Percentiles rank a stretch among this genome's conserved stretches.
Conservation (phyloP, 2,329 filamentous ascomycete genomes). For the Claviceps maximensis region DNA sequence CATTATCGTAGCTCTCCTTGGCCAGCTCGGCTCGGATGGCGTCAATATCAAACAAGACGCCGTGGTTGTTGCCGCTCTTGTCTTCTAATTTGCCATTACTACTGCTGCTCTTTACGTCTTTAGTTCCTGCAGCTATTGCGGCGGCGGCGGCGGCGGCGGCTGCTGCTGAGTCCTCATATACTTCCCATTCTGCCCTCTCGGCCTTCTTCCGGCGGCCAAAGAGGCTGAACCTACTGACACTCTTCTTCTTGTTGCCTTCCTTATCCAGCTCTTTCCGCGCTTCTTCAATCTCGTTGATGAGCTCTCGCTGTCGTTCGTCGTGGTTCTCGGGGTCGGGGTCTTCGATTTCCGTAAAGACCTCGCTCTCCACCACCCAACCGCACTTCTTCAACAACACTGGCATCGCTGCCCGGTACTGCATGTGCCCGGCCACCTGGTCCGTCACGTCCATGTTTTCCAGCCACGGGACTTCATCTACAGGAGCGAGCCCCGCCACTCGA, state of each 20-base stretch:
- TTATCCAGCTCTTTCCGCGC: slow-evolving; percentile 76
- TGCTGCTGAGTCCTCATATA: slow-evolving; percentile 58
- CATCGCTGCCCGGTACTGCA: slow-evolving; percentile 93
- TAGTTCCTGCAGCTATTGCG: slow-evolving; percentile 19
- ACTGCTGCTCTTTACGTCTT: slow-evolving; percentile 9
- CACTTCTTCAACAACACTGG: slow-evolving; percentile 74
- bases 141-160: slow-evolving; percentile 7
- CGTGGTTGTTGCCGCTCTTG: slow-evolving; percentile 35
- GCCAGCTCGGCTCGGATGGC: slow-evolving; percentile 81
- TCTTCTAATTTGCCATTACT: slow-evolving; percentile 25
- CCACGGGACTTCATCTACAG: slow-evolving; percentile 62
- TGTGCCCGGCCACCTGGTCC: slow-evolving; percentile 75
- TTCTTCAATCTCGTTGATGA: slow-evolving; percentile 94
- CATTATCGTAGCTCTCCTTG: slow-evolving; percentile 40
- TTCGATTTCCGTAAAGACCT: slow-evolving; percentile 93
- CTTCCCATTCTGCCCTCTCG: slow-evolving; percentile 85
- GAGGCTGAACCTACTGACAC: slow-evolving; percentile 50
- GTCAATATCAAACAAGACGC: slow-evolving; percentile 86
- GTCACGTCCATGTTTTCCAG: slow-evolving; percentile 87
- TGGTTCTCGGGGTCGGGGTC: slow-evolving; percentile 95
- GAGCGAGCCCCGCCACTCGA: slow-evolving; percentile 69
- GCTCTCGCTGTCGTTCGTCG: slow-evolving; percentile 69
- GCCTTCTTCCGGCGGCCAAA: slow-evolving; percentile 73
- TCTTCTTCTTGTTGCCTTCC: slow-evolving; percentile 59
- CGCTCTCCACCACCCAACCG: slow-evolving; percentile 81